Conservation (phyloP, 768 basidiomycete species). For the Suillus hirtellus region DNA sequence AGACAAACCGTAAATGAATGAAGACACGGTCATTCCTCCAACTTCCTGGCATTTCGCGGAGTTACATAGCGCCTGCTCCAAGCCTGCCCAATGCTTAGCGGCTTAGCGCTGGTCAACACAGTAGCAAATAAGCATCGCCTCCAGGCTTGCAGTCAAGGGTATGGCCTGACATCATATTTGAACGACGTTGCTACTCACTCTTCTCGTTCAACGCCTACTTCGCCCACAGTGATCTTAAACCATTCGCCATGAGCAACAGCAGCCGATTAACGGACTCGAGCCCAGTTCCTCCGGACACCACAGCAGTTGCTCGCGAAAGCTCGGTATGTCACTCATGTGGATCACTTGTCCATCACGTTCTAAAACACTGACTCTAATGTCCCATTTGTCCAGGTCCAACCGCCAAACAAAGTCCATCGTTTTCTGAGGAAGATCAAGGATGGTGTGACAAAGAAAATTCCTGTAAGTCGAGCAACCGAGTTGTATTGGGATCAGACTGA, state of each 20-base stretch:
- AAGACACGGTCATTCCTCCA: too few species aligned
- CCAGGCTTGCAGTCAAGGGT: neutral
- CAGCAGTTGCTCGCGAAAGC: too few species aligned
- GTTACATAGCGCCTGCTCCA: too few species aligned
- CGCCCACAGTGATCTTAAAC: neutral
- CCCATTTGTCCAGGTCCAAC: neutral
- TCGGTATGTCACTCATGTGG: neutral
- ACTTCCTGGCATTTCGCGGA: too few species aligned
- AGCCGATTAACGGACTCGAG: neutral
- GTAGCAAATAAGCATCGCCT: neutral
- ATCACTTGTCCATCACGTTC: neutral
- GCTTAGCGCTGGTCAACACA: too few species aligned
- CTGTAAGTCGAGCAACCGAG: neutral
- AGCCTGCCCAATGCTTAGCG: too few species aligned
- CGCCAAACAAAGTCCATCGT: neutral
- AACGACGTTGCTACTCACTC: neutral
- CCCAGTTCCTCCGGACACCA: too few species aligned
- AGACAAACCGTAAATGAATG: too few species aligned
- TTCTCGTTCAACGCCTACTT: neutral
- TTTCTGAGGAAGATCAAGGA: neutral
- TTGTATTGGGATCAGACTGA: neutral
- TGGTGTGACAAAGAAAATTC: neutral
- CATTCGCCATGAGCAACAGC: neutral
- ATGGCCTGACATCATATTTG: neutral
- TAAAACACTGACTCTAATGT: neutral